These are phyloP conservation scores for Trichoderma arundinaceum DNA, from an alignment of 2,329 filamentous ascomycete species.

Conservation along the genomic window DNA sequence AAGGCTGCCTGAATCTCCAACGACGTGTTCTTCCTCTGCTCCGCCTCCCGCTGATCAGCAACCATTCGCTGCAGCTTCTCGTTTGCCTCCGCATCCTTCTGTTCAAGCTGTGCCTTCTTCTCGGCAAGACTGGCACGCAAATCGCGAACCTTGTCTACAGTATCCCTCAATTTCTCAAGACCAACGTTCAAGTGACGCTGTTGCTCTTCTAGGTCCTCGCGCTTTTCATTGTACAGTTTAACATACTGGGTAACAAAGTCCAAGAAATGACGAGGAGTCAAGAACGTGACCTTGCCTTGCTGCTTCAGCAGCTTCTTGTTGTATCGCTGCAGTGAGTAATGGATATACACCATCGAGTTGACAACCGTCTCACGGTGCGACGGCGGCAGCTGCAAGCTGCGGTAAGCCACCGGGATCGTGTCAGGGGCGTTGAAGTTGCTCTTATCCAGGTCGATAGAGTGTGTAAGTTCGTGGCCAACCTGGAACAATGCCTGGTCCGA, in stretches of 20 bases:
- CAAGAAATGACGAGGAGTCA: conserved; percentile 95
- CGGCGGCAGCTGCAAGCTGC: conserved; percentile 81
- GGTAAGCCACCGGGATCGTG: conserved; percentile 90
- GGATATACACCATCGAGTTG: conserved; percentile 99
- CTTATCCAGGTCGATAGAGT: conserved; percentile 93
- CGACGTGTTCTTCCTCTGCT: conserved; percentile 86
- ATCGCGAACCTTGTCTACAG: conserved; percentile 95
- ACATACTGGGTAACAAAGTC: conserved; percentile 99
- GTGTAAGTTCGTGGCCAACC: conserved; percentile 92
- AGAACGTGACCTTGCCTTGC: conserved; percentile 88
- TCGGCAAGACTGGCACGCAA: conserved; percentile 87
- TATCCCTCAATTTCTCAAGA: conserved; percentile 95
- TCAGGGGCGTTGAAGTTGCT: conserved; percentile 85
- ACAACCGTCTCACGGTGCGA: conserved; percentile 90
- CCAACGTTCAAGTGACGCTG: conserved; percentile 98
- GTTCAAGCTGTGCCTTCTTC: conserved; percentile 92
- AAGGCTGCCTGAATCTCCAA: conserved; percentile 86
- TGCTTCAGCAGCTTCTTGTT: conserved; percentile 88
- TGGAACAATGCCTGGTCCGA: conserved; percentile 99
- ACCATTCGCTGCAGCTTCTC: conserved; percentile 98
- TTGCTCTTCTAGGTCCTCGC: conserved; percentile 97
- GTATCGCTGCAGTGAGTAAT: conserved; percentile 90
- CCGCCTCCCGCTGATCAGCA: conserved; percentile 91
- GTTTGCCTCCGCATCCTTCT: conserved; percentile 93
- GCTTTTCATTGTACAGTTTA: conserved; percentile 96